These are phyloP conservation scores for Prasinococcaceae sp. DNA, from an alignment of 139 green algal genomes.

Conservation along the genomic window DNA sequence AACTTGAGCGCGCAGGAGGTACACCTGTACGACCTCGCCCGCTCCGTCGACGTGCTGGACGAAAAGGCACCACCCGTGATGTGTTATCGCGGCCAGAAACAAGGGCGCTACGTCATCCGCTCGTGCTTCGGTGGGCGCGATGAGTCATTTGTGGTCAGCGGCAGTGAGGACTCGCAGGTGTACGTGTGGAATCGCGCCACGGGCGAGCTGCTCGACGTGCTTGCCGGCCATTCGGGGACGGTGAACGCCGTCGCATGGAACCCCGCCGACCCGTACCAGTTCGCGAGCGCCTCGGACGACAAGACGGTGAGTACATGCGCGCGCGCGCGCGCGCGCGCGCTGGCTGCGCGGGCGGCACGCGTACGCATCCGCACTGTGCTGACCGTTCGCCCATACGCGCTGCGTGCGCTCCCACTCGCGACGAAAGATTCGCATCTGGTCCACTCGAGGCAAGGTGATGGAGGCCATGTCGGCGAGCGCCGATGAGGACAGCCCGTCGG, in stretches of 20 bases:
- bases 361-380: too few species aligned
- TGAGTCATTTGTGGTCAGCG: constrained; percentile 63
- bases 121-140: constrained; percentile 63
- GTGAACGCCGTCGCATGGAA: constrained; percentile 63
- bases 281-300: constrained; percentile 62
- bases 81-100: constrained; percentile 18
- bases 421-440: too few species aligned
- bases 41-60: not conserved
- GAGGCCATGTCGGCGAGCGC: too few species aligned
- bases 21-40: constrained; percentile 24
- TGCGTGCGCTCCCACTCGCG: too few species aligned
- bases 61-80: constrained; percentile 8
- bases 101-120: constrained; percentile 65
- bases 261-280: constrained; percentile 50
- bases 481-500: too few species aligned
- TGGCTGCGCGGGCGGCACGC: too few species aligned
- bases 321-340: too few species aligned
- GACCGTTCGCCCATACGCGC: too few species aligned
- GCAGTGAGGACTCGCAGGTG: constrained; percentile 32
- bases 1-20: constrained; percentile 23
- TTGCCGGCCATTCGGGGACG: constrained; percentile 28
- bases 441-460: too few species aligned
- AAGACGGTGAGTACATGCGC: too few species aligned
- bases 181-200: constrained; percentile 71
- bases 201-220: constrained; percentile 50